Percentiles rank a stretch among this genome's conserved stretches.
phyloP scores from a whole-genome alignment of 2,329 filamentous ascomycete genomes.

The Raffaelea deltoideospora region DNA sequence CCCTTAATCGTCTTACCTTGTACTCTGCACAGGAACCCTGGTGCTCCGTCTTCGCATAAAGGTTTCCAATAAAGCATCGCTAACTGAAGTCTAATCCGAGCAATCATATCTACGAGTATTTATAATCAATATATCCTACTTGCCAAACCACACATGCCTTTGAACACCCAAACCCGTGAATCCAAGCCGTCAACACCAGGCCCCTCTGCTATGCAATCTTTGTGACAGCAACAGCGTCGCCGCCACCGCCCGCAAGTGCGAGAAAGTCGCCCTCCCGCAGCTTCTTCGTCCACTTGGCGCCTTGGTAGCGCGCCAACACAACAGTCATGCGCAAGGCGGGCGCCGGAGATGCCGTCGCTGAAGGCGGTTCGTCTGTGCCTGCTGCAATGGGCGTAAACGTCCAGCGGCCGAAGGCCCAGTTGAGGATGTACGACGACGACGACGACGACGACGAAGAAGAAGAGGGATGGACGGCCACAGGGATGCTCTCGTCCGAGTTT shows the following conservation, averaged over 20 bases:
- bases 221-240: constrained; percentile 35
- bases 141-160: no score
- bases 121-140: no score
- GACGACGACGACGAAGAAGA: not conserved
- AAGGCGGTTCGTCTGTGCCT: constrained; percentile 32
- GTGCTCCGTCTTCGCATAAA: no score
- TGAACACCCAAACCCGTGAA: no score
- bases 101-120: no score
- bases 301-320: constrained; percentile 58
- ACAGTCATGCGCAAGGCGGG: constrained; percentile 53
- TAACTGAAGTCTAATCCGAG: no score
- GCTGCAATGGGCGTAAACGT: constrained; percentile 53
- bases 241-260: constrained; percentile 28
- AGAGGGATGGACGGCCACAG: constrained; percentile 15
- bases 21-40: no score
- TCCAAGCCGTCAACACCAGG: no score
- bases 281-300: constrained; percentile 62
- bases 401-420: constrained; percentile 97
- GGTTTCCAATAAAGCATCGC: no score
- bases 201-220: constrained; percentile 32
- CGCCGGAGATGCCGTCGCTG: constrained; percentile 40
- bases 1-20: no score
- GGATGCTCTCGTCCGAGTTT: constrained; percentile 21
- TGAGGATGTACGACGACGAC: constrained; percentile 61
- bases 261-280: constrained; percentile 43